Evolutionary conservation across 1,284 basidiomycete genomes (phyloP), one percentile per base, ranked within the genome.

Genomic region (Ustilago loliicola): DNA sequence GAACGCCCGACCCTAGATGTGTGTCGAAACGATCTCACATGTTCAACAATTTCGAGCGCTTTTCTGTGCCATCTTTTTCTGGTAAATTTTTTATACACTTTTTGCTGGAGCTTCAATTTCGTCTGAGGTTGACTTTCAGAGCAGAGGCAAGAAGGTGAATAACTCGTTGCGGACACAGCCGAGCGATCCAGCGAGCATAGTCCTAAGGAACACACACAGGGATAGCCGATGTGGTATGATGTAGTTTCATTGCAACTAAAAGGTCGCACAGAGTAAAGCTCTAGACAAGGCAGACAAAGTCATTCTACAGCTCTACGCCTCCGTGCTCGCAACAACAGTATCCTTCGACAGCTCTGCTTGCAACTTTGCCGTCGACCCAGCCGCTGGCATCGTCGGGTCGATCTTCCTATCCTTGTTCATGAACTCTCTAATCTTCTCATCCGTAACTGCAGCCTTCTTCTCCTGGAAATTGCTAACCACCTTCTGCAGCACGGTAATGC

Each of bases 401-500:
- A 99, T 98, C 87, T 91, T 91, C 55, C 97, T 90, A 38, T 87
- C 90, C 34, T 90, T 85, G 86, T 96, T 93, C 94, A 98, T 98
- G 88, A 94, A 98, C 8, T 89, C 87, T 56, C 89, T 87, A 40
- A 98, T 88, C 10, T 91, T 87, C 15, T 93, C 94, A 27, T 96
- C 94, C 0, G 94, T 93, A 40, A 99, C 89, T 71, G 90, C 91
- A 7, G 91, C 90, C 87, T 92, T 92, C 78, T 93, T 91, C 94
- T 98, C 80, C 56, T 99, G 96, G 90, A 99, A 99, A 1, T 89
- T 90, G 59, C 90, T 90, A 32, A 98, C 93, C 71, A 98, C 93
- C 52, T 90, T 88, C 86, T 98, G 95, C 38, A 99, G 87, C 63
- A 92, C 86, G 60, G 91, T 90, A 74, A 99, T 98, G 85, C 94